These are phyloP conservation scores for Diplodia intermedia DNA, from an alignment of 2,329 filamentous ascomycete genomes.

Conservation along the genomic window DNA sequence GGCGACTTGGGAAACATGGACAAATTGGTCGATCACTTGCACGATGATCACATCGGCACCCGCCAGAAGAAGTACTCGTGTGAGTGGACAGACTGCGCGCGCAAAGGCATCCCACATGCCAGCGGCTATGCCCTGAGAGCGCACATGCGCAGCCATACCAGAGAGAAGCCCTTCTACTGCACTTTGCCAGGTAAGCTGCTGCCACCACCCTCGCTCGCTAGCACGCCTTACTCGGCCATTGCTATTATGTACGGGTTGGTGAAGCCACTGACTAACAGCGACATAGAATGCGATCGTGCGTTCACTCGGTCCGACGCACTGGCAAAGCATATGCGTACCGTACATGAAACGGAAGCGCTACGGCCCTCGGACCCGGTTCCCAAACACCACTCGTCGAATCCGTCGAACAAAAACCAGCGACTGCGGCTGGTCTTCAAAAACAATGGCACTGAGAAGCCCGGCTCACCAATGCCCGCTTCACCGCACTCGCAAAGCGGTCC, in stretches of 20 bases:
- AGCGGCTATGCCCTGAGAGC: constrained; percentile 95
- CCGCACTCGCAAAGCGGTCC: constrained; percentile 39
- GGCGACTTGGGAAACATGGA: constrained; percentile 60
- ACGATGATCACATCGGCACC: constrained; percentile 91
- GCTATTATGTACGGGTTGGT: background rate
- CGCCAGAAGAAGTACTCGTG: constrained; percentile 98
- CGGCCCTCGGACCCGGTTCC: constrained; percentile 76
- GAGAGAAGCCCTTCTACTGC: constrained; percentile 98
- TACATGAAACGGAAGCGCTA: constrained; percentile 94
- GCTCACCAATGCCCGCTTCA: constrained; percentile 46
- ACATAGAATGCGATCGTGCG: constrained; percentile 88
- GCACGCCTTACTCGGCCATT: background rate
- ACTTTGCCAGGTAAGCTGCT: constrained; percentile 76
- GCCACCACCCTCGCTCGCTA: constrained; percentile 41
- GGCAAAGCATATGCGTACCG: constrained; percentile 97
- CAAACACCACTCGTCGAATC: constrained; percentile 63
- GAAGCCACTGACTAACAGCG: background rate
- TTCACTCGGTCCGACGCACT: constrained; percentile 96
- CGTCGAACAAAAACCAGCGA: constrained; percentile 55
- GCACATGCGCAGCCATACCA: constrained; percentile 96
- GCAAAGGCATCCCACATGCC: constrained; percentile 90
- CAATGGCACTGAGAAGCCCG: constrained; percentile 39
- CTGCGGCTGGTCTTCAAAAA: constrained; percentile 54
- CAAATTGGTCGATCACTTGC: constrained; percentile 61
- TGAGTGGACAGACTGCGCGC: constrained; percentile 88